Percentiles rank a stretch among this genome's conserved stretches.
Conservation (phyloP, 257 asterid species). For the Solanum sejunctum region DNA sequence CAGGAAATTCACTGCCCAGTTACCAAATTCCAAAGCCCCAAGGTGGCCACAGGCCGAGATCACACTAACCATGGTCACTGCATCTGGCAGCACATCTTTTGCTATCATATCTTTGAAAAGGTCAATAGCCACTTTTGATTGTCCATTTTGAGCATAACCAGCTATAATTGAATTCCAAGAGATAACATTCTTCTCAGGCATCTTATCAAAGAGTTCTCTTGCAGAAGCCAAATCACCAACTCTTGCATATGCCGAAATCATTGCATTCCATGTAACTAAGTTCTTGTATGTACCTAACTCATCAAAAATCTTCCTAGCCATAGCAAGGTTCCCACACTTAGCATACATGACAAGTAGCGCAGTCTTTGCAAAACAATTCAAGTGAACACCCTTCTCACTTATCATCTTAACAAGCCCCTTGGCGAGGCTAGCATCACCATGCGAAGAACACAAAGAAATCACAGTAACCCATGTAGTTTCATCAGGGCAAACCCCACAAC, state of each 20-base stretch:
- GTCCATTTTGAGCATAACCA: slow-evolving; percentile 67
- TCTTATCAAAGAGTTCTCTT: slow-evolving; percentile 33
- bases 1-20: slow-evolving; percentile 30
- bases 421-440: slow-evolving; percentile 33
- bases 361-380: slow-evolving; percentile 34
- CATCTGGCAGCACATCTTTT: slow-evolving; percentile 35
- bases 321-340: slow-evolving; percentile 45
- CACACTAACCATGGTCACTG: slow-evolving; percentile 52
- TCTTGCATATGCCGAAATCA: slow-evolving; percentile 55
- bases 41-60: slow-evolving; percentile 77
- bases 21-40: slow-evolving; percentile 57
- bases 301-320: slow-evolving; percentile 46
- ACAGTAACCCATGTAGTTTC: slow-evolving; percentile 56
- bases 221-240: slow-evolving; percentile 47
- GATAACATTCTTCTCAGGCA: slow-evolving; percentile 47
- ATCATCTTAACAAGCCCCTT: slow-evolving; percentile 31
- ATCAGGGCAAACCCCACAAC: slow-evolving; percentile 30
- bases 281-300: slow-evolving; percentile 30
- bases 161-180: slow-evolving; percentile 75
- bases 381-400: slow-evolving; percentile 11
- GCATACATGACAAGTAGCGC: slow-evolving; percentile 74
- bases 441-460: slow-evolving; percentile 49
- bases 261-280: slow-evolving; percentile 55
- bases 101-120: slow-evolving; percentile 48
- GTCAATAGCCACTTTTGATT: slow-evolving; percentile 44